Percentiles rank a stretch among this genome's conserved stretches.
These are phyloP conservation scores for Cryptococcus sp. DNA, from an alignment of 1,284 basidiomycete species.

Conservation along the genomic window DNA sequence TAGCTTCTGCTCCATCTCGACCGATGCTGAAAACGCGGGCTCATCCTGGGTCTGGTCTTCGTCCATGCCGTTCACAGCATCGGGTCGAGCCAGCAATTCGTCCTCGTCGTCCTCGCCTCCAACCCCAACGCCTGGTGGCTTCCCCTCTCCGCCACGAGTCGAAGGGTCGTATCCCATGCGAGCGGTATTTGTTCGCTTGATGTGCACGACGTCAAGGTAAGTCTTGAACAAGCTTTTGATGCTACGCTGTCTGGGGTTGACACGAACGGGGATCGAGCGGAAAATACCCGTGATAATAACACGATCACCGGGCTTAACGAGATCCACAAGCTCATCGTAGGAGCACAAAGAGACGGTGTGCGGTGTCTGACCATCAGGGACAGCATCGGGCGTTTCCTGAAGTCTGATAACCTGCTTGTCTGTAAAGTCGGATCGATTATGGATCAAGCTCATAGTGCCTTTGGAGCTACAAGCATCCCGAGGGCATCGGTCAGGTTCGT, in stretches of 20 bases:
- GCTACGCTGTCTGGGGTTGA: slow-evolving; percentile 86
- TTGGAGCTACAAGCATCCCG: slow-evolving; percentile 84
- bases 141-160: slow-evolving; percentile 63
- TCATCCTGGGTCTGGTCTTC: slow-evolving; percentile 56
- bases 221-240: slow-evolving; percentile 96
- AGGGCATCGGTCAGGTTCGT: slow-evolving; percentile 87
- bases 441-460: slow-evolving; percentile 90
- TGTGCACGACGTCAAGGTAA: slow-evolving; percentile 91
- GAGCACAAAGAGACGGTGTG: slow-evolving; percentile 94
- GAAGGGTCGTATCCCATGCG: slow-evolving; percentile 77
- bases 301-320: slow-evolving; percentile 91
- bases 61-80: slow-evolving; percentile 37
- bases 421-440: slow-evolving; percentile 95
- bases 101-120: slow-evolving; percentile 76
- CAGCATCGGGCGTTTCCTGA: slow-evolving; percentile 96
- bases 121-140: slow-evolving; percentile 72
- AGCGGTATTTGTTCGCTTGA: slow-evolving; percentile 71
- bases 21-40: slow-evolving; percentile 52
- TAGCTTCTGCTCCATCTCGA: slow-evolving; percentile 63
- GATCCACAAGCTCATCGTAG: slow-evolving; percentile 95
- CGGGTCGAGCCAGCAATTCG: slow-evolving; percentile 56
- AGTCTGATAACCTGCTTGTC: slow-evolving; percentile 93
- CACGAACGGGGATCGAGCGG: slow-evolving; percentile 86
- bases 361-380: slow-evolving; percentile 97
- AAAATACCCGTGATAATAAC: slow-evolving; percentile 92